These are phyloP conservation scores for Pythium monospermum DNA, from an alignment of 352 stramenopile genomes.

Conservation along the genomic window DNA sequence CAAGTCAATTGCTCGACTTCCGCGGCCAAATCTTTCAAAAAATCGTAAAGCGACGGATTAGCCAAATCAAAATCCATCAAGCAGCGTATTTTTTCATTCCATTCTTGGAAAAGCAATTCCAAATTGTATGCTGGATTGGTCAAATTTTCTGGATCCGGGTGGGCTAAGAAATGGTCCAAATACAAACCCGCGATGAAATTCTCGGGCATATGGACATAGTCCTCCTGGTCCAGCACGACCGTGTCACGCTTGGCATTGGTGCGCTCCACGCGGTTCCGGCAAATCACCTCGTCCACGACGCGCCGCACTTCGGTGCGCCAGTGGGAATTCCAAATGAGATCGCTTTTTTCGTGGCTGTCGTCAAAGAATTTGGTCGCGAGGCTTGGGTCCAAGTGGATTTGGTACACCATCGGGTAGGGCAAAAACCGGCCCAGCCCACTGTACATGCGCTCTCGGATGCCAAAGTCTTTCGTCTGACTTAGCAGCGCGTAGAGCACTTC, in stretches of 20 bases:
- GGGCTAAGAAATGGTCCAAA: slow-evolving; percentile 64
- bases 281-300: slow-evolving; percentile 74
- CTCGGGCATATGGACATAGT: slow-evolving; percentile 52
- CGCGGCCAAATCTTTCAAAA: slow-evolving; percentile 39
- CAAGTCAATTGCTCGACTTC: slow-evolving; percentile 68
- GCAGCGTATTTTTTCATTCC: slow-evolving; percentile 49
- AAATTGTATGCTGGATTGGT: slow-evolving; percentile 79
- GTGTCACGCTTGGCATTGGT: slow-evolving; percentile 73
- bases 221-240: slow-evolving; percentile 65
- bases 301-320: slow-evolving; percentile 68
- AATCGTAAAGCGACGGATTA: slow-evolving; percentile 48
- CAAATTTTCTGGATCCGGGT: slow-evolving; percentile 61
- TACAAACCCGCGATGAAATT: slow-evolving; percentile 76
- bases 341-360: slow-evolving; percentile 79
- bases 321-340: slow-evolving; percentile 82
- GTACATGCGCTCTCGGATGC: slow-evolving; percentile 69
- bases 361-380: slow-evolving; percentile 74
- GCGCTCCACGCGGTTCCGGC: slow-evolving; percentile 64
- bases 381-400: slow-evolving; percentile 75
- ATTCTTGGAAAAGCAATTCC: slow-evolving; percentile 68
- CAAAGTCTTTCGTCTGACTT: slow-evolving; percentile 66
- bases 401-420: slow-evolving; percentile 77
- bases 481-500: slow-evolving; percentile 75
- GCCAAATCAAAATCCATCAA: slow-evolving; percentile 61
- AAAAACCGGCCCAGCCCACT: slow-evolving; percentile 64